Evolutionary conservation across 352 stramenopile genomes (phyloP).

Genomic region (Blastocystis sp.): DNA sequence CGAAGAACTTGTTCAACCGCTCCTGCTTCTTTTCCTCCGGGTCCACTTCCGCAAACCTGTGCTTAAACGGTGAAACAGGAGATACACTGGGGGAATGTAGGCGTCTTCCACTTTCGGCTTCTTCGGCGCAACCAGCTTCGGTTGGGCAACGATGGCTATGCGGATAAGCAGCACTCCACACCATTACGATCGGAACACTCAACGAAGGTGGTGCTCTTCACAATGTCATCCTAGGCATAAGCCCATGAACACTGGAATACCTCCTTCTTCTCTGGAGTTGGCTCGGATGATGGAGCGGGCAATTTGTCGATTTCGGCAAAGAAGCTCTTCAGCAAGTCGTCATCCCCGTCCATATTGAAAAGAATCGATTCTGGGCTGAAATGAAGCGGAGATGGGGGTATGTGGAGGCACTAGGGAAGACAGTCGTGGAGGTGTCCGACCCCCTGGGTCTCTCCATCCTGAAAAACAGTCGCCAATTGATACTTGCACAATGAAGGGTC

Average conservation of each 20-base stretch:
- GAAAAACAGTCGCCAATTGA: neutral
- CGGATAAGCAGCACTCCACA: neutral
- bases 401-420: neutral
- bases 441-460: neutral
- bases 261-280: neutral
- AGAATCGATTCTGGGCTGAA: neutral
- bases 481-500: conserved; percentile 66
- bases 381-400: neutral
- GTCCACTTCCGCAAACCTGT: conserved; percentile 59
- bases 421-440: too few relatives aligned
- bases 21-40: conserved; percentile 65
- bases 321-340: conserved; percentile 65
- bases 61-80: neutral
- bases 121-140: neutral
- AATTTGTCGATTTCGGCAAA: conserved; percentile 64
- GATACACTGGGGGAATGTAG: conserved; percentile 52
- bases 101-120: conserved; percentile 48
- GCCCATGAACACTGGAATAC: neutral
- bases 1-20: conserved; percentile 54
- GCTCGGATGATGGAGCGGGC: neutral
- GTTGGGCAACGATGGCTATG: conserved; percentile 41
- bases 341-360: conserved; percentile 38
- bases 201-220: conserved; percentile 32
- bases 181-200: conserved; percentile 54
- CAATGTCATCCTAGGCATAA: conserved; percentile 30